These are phyloP conservation scores for Sporothrix dimorphospora DNA, from an alignment of 2,329 filamentous ascomycete genomes.

Conservation along the genomic window DNA sequence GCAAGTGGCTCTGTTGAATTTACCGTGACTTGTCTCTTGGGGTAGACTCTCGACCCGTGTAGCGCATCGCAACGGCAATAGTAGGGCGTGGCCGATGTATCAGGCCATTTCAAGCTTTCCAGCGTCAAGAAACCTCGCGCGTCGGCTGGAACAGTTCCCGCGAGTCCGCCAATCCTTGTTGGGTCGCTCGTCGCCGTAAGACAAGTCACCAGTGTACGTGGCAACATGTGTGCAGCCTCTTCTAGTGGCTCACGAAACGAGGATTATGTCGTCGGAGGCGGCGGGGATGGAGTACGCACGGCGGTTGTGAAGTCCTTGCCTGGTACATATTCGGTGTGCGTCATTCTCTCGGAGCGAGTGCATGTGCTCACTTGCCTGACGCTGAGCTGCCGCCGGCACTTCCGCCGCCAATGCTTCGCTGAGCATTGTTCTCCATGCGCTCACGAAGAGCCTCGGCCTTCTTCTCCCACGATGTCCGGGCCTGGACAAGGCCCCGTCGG, in stretches of 20 bases:
- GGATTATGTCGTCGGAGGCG: neutral
- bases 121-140: neutral
- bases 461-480: constrained; percentile 38
- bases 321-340: neutral
- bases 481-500: constrained; percentile 34
- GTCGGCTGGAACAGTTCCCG: too few relatives aligned
- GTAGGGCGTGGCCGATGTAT: neutral
- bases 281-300: too few relatives aligned
- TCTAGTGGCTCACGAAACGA: neutral
- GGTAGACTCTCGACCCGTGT: neutral
- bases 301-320: too few relatives aligned
- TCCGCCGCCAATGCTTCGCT: constrained; percentile 16
- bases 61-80: neutral
- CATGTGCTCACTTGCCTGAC: constrained; percentile 27
- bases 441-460: constrained; percentile 40
- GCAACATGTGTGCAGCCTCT: neutral
- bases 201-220: too few relatives aligned
- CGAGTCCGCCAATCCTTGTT: too few relatives aligned
- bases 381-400: neutral
- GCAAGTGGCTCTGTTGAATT: too few relatives aligned
- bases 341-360: neutral
- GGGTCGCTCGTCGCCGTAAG: too few relatives aligned
- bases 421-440: constrained; percentile 35
- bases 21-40: neutral
- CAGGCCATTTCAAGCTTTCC: neutral